A percentile compares a stretch with the other conserved stretches of the same genome.
Evolutionary conservation across 495 filamentous ascomycete species (phyloP).

Genomic region (Trichoderma orchidacearum): DNA sequence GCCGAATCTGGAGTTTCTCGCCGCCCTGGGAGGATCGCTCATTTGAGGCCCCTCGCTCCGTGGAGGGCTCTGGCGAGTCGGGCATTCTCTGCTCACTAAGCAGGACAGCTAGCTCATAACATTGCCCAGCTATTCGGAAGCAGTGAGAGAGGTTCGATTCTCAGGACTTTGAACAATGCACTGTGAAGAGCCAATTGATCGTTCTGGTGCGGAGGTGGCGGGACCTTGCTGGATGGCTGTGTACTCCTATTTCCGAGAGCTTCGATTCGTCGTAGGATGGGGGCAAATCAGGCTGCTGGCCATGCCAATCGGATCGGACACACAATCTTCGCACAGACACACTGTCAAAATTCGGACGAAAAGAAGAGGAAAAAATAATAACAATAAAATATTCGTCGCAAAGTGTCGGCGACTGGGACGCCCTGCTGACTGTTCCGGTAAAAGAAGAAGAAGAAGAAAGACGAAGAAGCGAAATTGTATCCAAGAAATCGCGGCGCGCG

Average conservation of each 20-base stretch:
- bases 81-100: neutral
- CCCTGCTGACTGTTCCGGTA: too few relatives aligned
- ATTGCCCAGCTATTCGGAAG: neutral
- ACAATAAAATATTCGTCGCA: neutral
- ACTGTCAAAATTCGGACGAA: neutral
- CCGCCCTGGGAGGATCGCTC: neutral
- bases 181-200: neutral
- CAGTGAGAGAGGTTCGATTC: neutral
- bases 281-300: neutral
- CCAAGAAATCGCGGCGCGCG: neutral
- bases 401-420: neutral
- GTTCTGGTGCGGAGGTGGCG: neutral
- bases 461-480: neutral
- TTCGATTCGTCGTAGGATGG: neutral
- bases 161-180: neutral
- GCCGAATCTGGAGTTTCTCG: slow-evolving; percentile 17
- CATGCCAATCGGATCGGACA: neutral
- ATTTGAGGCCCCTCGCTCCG: neutral
- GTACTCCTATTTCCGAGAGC: neutral
- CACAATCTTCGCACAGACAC: neutral
- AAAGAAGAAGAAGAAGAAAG: neutral
- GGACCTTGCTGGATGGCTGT: neutral
- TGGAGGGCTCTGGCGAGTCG: neutral
- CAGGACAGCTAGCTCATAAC: neutral
- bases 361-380: slow-evolving; percentile 6